Base-by-base conservation (phyloP, 345 rosid genomes). In the Hibiscus mutabilis region DNA sequence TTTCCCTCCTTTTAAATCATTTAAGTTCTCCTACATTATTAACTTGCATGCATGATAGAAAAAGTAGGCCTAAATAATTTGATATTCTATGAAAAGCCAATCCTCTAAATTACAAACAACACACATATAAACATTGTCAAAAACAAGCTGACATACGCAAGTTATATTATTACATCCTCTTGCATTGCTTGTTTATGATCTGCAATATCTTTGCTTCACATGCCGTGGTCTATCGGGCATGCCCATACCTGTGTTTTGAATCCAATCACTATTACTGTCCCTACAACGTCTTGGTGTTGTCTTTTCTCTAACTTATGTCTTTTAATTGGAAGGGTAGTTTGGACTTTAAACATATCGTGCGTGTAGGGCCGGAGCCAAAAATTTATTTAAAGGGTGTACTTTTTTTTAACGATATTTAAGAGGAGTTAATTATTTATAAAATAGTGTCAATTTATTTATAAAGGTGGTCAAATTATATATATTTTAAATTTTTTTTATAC, bases 141-240 rank as follows among this genome's bases (percentile, higher is more conserved):
- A 57, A 46, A n/a, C 42, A 66, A 47, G 9, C 12, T 24, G 37
- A 66, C 58, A 66, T 47, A 8, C 58, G 47, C 24, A 25, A 44
- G 24, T 10, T 10, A 2, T 13, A 53, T 40, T 42, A 18, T 61
- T 31, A 33, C 66, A 61, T 11, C 40, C 42, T 7, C 46, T 31
- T 33, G 21, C 66, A 65, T 42, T 24, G 53, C 68, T 19, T 65
- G 52, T 12, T 10, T 35, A 10, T 19, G 51, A 64, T 42, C 51
- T 42, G 3, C 55, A 65, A 44, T 44, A 65, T 65, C 69, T 65
- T 64, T 47, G 42, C 16, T 44, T 66, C 69, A 65, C 69, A 42
- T 44, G 55, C 13, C 18, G 27, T 22, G 22, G 29, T 14, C 61
- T 12, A 9, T 18, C 12, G n/a, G 37, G 37, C 35, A 27, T 59